Evolutionary conservation across 768 basidiomycete species (phyloP).

Genomic region (Rhodosporidiobolus odoratus): DNA sequence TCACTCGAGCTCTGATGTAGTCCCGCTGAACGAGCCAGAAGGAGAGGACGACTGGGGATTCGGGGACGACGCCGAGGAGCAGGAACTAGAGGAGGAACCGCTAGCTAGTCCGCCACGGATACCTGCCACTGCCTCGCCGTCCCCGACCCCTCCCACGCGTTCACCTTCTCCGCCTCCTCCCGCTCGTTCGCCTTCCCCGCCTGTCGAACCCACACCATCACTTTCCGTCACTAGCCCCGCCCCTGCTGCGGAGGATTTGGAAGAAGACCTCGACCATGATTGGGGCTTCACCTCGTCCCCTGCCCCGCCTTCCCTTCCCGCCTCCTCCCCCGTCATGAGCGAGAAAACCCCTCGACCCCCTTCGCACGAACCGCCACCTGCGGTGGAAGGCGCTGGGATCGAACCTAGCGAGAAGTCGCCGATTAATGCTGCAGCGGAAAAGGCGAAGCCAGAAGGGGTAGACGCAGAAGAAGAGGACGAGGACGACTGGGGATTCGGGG

Average conservation of each 20-base stretch:
- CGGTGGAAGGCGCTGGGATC: too few relatives aligned
- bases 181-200: neutral
- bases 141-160: neutral
- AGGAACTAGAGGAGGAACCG: too few relatives aligned
- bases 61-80: slow-evolving; percentile 2
- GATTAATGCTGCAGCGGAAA: too few relatives aligned
- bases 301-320: too few relatives aligned
- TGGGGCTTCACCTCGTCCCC: slow-evolving; percentile 12
- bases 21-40: neutral
- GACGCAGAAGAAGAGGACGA: neutral
- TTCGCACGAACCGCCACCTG: too few relatives aligned
- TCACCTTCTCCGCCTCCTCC: neutral
- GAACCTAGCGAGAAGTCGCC: too few relatives aligned
- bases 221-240: neutral
- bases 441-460: too few relatives aligned
- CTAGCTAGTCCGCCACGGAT: neutral
- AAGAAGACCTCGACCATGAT: neutral
- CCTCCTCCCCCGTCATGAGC: too few relatives aligned
- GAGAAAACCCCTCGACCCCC: too few relatives aligned
- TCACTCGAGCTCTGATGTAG: neutral
- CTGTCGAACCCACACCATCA: neutral
- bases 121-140: neutral
- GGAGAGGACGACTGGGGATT: neutral
- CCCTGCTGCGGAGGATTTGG: neutral
- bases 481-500: neutral